These are phyloP conservation scores for Entomortierella lignicola DNA, from an alignment of 192 early-diverging fungal species.

Conservation along the genomic window DNA sequence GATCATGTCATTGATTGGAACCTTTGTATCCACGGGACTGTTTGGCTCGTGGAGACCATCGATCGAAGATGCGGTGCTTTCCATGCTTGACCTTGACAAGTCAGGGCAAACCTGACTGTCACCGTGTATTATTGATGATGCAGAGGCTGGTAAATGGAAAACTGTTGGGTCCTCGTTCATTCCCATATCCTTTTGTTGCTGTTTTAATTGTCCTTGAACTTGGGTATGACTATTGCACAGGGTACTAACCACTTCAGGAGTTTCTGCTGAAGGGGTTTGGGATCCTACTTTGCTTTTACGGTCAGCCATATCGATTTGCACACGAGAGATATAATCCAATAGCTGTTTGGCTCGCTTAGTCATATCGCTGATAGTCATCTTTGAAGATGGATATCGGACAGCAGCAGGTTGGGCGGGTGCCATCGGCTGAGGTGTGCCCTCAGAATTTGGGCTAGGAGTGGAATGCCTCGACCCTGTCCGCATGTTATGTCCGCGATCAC, in stretches of 20 bases:
- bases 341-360: constrained; percentile 74
- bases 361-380: constrained; percentile 72
- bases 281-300: constrained; percentile 25
- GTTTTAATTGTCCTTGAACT: background rate
- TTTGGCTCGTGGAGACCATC: constrained; percentile 29
- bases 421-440: constrained; percentile 42
- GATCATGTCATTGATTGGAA: background rate
- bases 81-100: constrained; percentile 38
- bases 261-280: constrained; percentile 1
- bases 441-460: constrained; percentile 18
- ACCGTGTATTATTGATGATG: constrained; percentile 14
- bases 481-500: constrained; percentile 11
- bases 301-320: constrained; percentile 61
- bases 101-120: constrained; percentile 46
- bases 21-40: constrained; percentile 12
- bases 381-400: constrained; percentile 63
- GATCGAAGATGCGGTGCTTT: constrained; percentile 22
- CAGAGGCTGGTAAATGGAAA: constrained; percentile 13
- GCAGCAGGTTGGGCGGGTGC: constrained; percentile 60
- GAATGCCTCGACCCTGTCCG: constrained; percentile 30
- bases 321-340: constrained; percentile 68
- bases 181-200: constrained; percentile 4
- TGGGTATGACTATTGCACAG: background rate
- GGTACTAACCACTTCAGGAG: too few relatives aligned
- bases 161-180: background rate